Evolutionary conservation across 108 stramenopile genomes (phyloP), one percentile per base, ranked within the genome.

Genomic region (Cyclotella cryptica): DNA sequence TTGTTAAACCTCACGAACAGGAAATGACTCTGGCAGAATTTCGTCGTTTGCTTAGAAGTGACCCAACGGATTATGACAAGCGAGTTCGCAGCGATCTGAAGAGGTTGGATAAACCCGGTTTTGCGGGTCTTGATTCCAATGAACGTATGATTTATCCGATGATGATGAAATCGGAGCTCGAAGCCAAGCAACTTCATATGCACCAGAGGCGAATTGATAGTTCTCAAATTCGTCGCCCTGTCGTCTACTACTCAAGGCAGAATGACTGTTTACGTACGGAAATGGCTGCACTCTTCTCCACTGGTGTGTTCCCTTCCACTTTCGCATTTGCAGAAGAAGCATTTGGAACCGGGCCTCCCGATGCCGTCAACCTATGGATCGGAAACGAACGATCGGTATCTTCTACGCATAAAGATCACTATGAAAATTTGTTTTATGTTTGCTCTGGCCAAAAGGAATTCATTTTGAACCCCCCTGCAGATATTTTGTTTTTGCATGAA

Each of bases 351-450:
- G 86, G 85, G 0, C 83, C 87, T 63, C 96, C 95, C 1, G 97
- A 98, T 64, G 98, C 98, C 7, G 77, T 97, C 10, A 98, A 98
- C 79, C 61, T 98, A 35, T 98, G 98, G 98, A 92, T 98, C 46
- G 98, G 98, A 3, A 92, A 97, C 74, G 93, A 95, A 58, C 72
- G 83, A 22, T 86, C 96, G 0, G 82, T 93, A 22, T 98, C 98
- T 5, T 85, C 92, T n/a, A 85, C 94, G 86, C 98, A 98, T 85
- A 97, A 97, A 75, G 98, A 98, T 79, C 95, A 90, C 69, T 98
- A 97, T 57, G 97, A 98, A 67, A 98, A 98, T 79, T 80, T 98
- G 53, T 97, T 97, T 68, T 91, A 87, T 69, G 97, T 98, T 13
- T 72, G 92, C 18, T 88, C 87, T 58, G 98, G 98, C 13, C 88